These are phyloP conservation scores for Umbilicus rupestris DNA, from an alignment of 164 flowering plant genomes.

Conservation along the genomic window DNA sequence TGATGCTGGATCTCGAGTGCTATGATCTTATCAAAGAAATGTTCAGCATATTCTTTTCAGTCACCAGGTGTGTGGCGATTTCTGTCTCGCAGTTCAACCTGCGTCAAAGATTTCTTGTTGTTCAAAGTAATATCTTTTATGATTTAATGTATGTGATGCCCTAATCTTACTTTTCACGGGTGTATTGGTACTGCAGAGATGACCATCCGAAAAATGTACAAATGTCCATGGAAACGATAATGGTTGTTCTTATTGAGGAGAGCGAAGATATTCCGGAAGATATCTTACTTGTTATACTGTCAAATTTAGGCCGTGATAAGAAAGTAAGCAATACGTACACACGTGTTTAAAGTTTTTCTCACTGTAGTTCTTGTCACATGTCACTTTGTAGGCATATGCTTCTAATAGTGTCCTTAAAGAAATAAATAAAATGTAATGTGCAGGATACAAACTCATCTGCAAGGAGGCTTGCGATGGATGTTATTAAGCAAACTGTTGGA, in stretches of 20 bases:
- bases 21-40: constrained; percentile 81
- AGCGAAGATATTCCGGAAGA: constrained; percentile 84
- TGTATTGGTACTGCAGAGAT: constrained; percentile 47
- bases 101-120: neutral
- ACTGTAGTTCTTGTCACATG: neutral
- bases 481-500: constrained; percentile 64
- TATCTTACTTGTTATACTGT: constrained; percentile 46
- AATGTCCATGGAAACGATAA: constrained; percentile 79
- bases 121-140: neutral
- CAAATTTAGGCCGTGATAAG: constrained; percentile 63
- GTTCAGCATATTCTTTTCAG: constrained; percentile 68
- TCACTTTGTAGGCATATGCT: neutral
- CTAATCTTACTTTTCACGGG: neutral
- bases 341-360: neutral
- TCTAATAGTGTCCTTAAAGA: neutral
- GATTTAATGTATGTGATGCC: neutral
- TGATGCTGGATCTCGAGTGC: constrained; percentile 96
- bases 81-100: neutral
- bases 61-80: constrained; percentile 49
- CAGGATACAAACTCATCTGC: constrained; percentile 65
- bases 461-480: constrained; percentile 84
- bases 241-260: constrained; percentile 84
- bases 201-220: constrained; percentile 71
- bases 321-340: constrained; percentile 29
- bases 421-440: neutral